Percentiles rank a stretch among this genome's conserved stretches.
phyloP scores from a whole-genome alignment of 2,329 filamentous ascomycete species.

The Bipolaris bicolor region DNA sequence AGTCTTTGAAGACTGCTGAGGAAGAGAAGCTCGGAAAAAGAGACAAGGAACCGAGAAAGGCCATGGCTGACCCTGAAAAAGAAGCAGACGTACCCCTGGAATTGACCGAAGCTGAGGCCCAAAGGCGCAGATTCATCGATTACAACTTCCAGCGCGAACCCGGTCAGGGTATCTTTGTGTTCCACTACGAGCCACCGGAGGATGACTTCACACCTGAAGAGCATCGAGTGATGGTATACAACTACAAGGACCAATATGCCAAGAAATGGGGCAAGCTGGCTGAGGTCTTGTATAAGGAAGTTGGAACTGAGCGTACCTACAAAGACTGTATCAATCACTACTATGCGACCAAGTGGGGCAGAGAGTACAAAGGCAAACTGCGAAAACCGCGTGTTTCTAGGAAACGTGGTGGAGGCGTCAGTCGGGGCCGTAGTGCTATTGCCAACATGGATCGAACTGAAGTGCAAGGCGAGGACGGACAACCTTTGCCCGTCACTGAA shows the following conservation, averaged over 20 bases:
- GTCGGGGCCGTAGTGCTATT: slow-evolving; percentile 63
- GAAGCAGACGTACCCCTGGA: slow-evolving; percentile 77
- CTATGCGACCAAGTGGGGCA: slow-evolving; percentile 77
- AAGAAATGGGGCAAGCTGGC: slow-evolving; percentile 86
- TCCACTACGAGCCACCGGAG: slow-evolving; percentile 73
- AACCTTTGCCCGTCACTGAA: slow-evolving; percentile 52
- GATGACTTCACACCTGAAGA: slow-evolving; percentile 79
- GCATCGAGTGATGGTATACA: slow-evolving; percentile 71
- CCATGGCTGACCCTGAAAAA: slow-evolving; percentile 75
- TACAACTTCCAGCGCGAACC: slow-evolving; percentile 68
- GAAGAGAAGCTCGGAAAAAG: slow-evolving; percentile 74
- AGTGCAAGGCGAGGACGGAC: slow-evolving; percentile 47
- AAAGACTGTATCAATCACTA: slow-evolving; percentile 85
- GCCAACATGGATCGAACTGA: slow-evolving; percentile 55
- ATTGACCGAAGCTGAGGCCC: slow-evolving; percentile 66
- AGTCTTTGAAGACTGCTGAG: slow-evolving; percentile 70
- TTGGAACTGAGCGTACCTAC: slow-evolving; percentile 68
- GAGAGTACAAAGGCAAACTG: slow-evolving; percentile 77
- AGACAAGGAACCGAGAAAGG: slow-evolving; percentile 63
- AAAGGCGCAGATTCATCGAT: slow-evolving; percentile 67
- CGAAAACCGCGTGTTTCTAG: slow-evolving; percentile 38
- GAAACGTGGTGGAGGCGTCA: slow-evolving; percentile 45
- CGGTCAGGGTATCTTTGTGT: slow-evolving; percentile 70
- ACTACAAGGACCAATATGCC: slow-evolving; percentile 71
- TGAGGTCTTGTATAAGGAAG: slow-evolving; percentile 60